phyloP scores from a whole-genome alignment of 139 green algal genomes.

The Micractinium sp. region DNA sequence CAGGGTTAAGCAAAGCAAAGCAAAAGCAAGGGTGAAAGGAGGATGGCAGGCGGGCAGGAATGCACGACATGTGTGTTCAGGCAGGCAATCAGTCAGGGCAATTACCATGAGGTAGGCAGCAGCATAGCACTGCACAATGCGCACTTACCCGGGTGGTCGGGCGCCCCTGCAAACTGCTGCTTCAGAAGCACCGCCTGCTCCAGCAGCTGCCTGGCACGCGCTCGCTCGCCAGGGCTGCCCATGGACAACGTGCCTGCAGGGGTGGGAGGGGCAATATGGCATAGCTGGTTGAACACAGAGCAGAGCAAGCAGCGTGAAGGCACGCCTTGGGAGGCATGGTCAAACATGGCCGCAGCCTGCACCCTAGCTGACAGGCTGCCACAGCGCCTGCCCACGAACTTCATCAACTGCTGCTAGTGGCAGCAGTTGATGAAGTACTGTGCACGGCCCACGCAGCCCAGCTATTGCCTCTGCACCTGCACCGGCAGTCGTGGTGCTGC shows the following conservation, averaged over 20 bases:
- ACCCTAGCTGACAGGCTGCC: background rate
- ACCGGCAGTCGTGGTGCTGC: background rate
- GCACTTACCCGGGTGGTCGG: constrained; percentile 46
- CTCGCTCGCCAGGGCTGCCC: constrained; percentile 42
- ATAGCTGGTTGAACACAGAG: background rate
- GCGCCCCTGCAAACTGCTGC: constrained; percentile 45
- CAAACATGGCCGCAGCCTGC: background rate
- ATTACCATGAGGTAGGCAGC: background rate
- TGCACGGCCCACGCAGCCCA: background rate
- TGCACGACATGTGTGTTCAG: too few species aligned
- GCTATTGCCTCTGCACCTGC: background rate
- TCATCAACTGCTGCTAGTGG: too few species aligned
- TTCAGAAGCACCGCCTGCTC: constrained; percentile 62
- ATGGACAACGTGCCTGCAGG: constrained; percentile 46
- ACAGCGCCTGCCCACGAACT: background rate
- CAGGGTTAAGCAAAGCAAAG: too few species aligned
- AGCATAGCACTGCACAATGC: background rate
- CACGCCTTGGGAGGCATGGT: background rate
- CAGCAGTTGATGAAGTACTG: too few species aligned
- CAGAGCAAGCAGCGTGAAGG: background rate
- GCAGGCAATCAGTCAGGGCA: background rate
- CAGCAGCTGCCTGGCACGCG: constrained; percentile 45
- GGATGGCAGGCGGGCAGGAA: too few species aligned
- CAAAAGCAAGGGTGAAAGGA: too few species aligned
- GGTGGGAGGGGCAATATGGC: background rate